Evolutionary conservation across 305 asterid genomes (phyloP), one percentile per base, ranked within the genome.

Genomic region (Solanum hybrid): DNA sequence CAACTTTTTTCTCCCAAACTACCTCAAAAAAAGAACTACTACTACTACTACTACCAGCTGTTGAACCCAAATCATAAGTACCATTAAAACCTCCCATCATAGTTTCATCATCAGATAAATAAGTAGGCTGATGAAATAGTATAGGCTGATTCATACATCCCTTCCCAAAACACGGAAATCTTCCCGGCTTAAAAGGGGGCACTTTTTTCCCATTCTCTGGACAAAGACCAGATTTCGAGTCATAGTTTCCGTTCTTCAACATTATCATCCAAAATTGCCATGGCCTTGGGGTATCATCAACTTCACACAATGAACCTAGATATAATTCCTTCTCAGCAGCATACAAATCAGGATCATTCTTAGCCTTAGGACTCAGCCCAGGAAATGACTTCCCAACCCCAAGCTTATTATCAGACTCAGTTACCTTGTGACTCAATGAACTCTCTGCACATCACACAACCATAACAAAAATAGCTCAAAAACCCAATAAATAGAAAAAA

Each of bases 261-360:
- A 96, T 96, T 3, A 95, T 61, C 98, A 95, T 96, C 98, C 97
- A 96, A 91, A 96, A 96, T 64, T 96, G 97, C 97, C 97, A 96
- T 26, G 98, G 98, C 10, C 75, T 31, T 11, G 88, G 88, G 42
- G 75, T 51, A 36, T 84, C 88, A 84, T 87, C 88, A 8, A 94
- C 94, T 89, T 95, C 88, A 82, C 98, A 95, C 26, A 94, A 90
- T 4, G 93, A 92, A 35, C 98, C 97, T 10, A 96, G 90, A 86
- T 94, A 96, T 14, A 93, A 89, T 92, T 96, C 98, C 92, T 96
- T 96, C 91, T 91, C 96, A 36, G 42, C 95, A 3, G 96, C 97
- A 88, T 94, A 96, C 11, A 93, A 93, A 90, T 96, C 96, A 0
- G 96, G 94, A 46, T 95, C 83, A 57, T 93, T 92, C 13, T 91